These are phyloP conservation scores for Geotrichum siamense DNA, from an alignment of 1,139 yeast species.

Conservation along the genomic window DNA sequence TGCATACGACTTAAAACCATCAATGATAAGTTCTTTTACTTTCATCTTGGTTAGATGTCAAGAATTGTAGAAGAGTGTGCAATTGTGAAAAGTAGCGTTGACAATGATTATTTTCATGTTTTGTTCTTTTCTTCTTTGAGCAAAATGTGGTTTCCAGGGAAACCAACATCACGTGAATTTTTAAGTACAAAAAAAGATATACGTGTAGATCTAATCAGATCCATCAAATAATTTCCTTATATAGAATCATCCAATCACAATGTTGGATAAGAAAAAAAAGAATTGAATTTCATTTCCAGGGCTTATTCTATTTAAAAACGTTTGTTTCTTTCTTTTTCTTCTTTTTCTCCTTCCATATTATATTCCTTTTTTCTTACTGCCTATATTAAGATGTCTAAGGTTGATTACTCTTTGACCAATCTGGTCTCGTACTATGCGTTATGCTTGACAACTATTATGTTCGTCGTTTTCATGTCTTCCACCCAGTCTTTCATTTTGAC, in stretches of 20 bases:
- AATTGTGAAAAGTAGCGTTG: too few relatives aligned
- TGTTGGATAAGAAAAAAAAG: neutral
- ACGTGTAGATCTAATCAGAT: conserved; percentile 12
- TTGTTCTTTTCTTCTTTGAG: conserved; percentile 2
- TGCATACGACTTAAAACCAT: conserved; percentile 97
- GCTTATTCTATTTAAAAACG: neutral
- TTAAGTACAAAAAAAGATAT: too few relatives aligned
- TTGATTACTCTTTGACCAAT: conserved; percentile 20
- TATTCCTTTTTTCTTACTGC: neutral
- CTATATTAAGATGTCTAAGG: conserved; percentile 5
- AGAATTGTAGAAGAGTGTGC: too few relatives aligned
- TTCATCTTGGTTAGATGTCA: too few relatives aligned
- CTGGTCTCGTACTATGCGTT: conserved; percentile 28
- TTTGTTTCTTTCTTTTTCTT: conserved; percentile 1
- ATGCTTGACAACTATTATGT: conserved; percentile 49
- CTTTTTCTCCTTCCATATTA: neutral
- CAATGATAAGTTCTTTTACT: conserved; percentile 90
- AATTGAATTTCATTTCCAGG: neutral
- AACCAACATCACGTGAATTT: too few relatives aligned
- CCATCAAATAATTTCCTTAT: conserved; percentile 8
- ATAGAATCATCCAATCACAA: conserved; percentile 1
- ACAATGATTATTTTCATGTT: neutral
- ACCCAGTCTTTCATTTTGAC: conserved; percentile 62
- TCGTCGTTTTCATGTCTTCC: conserved; percentile 59
- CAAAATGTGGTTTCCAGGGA: conserved; percentile 1